Base-by-base conservation (phyloP, 164 flowering plant genomes). In the Nymphaea thermarum region DNA sequence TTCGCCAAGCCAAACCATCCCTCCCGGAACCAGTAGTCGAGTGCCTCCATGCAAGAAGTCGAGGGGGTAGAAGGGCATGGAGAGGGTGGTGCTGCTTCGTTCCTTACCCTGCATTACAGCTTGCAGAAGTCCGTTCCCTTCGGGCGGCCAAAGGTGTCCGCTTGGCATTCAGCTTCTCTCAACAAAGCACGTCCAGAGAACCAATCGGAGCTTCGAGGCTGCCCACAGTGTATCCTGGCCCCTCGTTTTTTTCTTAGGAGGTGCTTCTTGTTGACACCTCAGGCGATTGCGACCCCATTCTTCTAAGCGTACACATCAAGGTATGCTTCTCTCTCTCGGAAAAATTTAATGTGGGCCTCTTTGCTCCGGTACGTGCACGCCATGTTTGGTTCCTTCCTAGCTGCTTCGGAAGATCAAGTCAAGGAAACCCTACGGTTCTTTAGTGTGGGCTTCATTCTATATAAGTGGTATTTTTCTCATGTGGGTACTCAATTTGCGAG, bases 271-370 rank as follows among this genome's bases (percentile, higher is more conserved):
- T 76, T 87, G 69, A 68, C 95, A 12, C 71, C 85, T 12, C 78
- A 80, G 60, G 96, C 95, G n/a, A 67, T 88, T 68, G 77, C 89
- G 63, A 72, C 88, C 42, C 79, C 86, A 25, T 41, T 75, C 84
- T 41, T 75, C 84, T 41, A 41, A 81, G 3, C 76, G 73, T 3
- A n/a, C 80, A 16, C 71, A 83, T 57, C 72, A 85, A 69, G 93
- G 92, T 87, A 70, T 42, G 10, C 5, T 4, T 6, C 59, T 25
- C 36, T 25, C 36, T 25, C 36, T 25, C 1, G 36, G 36, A 25
- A 25, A 25, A 25, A 25, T 25, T 25, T 25, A 25, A 25, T 25
- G 36, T 25, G 36, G 36, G 36, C 36, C 36, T 25, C 36, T 25
- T 55, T 6, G 18, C 63, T 43, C 4, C 41, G 36, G 36, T 25